Evolutionary conservation across 179 eudicot species (phyloP).

Genomic region (Spergularia azorica): DNA sequence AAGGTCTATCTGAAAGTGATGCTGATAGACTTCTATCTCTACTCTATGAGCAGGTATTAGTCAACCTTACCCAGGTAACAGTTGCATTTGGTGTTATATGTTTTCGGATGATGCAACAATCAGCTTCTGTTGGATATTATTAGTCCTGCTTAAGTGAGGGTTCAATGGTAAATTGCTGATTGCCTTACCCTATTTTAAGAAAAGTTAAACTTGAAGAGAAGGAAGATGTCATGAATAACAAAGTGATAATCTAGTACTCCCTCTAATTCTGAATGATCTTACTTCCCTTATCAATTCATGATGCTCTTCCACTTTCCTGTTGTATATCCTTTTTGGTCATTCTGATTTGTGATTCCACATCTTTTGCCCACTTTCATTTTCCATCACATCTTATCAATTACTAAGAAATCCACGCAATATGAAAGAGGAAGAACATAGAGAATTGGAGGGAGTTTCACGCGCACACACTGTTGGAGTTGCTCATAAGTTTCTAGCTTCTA

Average conservation of each 20-base stretch:
- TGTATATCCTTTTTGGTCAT: no score
- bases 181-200: neutral
- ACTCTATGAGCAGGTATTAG: conserved; percentile 82
- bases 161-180: no score
- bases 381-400: no score
- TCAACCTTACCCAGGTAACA: neutral
- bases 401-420: no score
- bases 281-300: no score
- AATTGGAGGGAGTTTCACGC: neutral
- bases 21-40: conserved; percentile 72
- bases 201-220: neutral
- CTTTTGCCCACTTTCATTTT: no score
- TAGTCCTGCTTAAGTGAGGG: neutral
- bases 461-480: neutral
- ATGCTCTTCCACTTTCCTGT: no score
- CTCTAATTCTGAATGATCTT: no score
- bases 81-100: neutral
- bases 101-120: neutral
- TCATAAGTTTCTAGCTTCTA: neutral
- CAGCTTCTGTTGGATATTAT: neutral
- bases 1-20: conserved; percentile 78
- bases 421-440: no score
- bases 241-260: neutral
- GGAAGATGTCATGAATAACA: neutral
- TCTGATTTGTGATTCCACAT: no score